Percentiles rank a stretch among this genome's conserved stretches.
phyloP scores from a whole-genome alignment of 345 rosid species.

The Toxicodendron radicans region DNA sequence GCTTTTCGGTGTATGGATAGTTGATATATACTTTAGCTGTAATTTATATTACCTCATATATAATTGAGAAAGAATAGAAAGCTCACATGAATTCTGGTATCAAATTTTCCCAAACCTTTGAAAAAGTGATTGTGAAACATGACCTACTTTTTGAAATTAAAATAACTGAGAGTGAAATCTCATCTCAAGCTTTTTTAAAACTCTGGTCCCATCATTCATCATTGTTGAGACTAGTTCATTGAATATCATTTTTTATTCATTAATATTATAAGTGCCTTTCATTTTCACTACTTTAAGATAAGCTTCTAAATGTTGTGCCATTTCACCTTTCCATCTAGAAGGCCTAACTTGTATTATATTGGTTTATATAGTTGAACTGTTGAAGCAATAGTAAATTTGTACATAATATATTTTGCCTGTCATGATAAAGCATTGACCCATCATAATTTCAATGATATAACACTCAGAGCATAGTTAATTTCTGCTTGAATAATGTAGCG shows the following conservation, averaged over 20 bases:
- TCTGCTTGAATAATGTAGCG: neutral
- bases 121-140: constrained; percentile 39
- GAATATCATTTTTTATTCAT: neutral
- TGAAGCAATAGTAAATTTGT: too few relatives aligned
- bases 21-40: neutral
- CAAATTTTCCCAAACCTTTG: constrained; percentile 14
- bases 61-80: constrained; percentile 1
- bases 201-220: constrained; percentile 39
- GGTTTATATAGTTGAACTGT: neutral
- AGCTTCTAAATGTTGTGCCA: constrained; percentile 10
- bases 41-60: neutral
- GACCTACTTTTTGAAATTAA: constrained; percentile 44
- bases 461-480: neutral
- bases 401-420: neutral
- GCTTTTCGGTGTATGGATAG: neutral
- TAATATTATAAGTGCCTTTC: constrained; percentile 33
- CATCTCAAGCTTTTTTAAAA: constrained; percentile 18
- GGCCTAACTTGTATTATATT: neutral
- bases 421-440: too few relatives aligned
- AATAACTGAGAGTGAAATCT: constrained; percentile 30
- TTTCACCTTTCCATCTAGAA: constrained; percentile 1
- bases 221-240: constrained; percentile 26
- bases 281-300: constrained; percentile 30
- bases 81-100: neutral
- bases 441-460: neutral